Percentiles rank a stretch among this genome's conserved stretches.
These are phyloP conservation scores for Aspergillus sp. DNA, from an alignment of 2,329 filamentous ascomycete species.

Conservation along the genomic window DNA sequence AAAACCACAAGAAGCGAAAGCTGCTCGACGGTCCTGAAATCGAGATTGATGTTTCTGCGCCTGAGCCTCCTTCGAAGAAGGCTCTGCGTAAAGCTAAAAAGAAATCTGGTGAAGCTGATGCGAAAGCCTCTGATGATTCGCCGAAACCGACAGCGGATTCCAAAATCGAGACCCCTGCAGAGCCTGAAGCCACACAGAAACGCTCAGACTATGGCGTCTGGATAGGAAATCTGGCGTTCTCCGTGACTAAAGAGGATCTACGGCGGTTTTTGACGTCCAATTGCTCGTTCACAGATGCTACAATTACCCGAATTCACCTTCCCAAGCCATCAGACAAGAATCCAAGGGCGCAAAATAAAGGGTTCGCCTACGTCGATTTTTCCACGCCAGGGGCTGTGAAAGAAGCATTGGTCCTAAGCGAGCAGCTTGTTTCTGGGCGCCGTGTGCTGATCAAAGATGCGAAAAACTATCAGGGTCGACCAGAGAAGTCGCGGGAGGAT, in stretches of 20 bases:
- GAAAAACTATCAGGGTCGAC: conserved; percentile 86
- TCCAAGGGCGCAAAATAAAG: conserved; percentile 70
- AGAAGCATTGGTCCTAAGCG: conserved; percentile 81
- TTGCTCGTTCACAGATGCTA: conserved; percentile 63
- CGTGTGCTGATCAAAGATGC: conserved; percentile 91
- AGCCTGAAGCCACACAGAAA: conserved; percentile 29
- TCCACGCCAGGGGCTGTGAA: conserved; percentile 65
- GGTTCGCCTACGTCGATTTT: conserved; percentile 97
- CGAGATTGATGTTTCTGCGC: conserved; percentile 84
- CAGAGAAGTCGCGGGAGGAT: conserved; percentile 60
- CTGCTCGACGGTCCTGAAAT: conserved; percentile 61
- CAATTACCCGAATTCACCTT: conserved; percentile 83
- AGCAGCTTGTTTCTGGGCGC: conserved; percentile 73
- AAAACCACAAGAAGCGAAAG: conserved; percentile 68
- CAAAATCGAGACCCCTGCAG: conserved; percentile 38
- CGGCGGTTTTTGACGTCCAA: conserved; percentile 77
- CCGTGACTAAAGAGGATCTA: conserved; percentile 70
- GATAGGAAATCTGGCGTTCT: conserved; percentile 95
- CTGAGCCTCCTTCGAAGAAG: conserved; percentile 93
- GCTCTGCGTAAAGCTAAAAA: conserved; percentile 89
- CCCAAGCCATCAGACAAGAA: conserved; percentile 60
- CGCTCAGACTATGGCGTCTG: conserved; percentile 85
- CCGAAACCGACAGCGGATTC: conserved; percentile 33
- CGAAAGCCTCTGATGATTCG: background rate
- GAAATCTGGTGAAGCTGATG: conserved; percentile 26